Conservation (phyloP, 495 filamentous ascomycete genomes). For the Daldinia loculata region DNA sequence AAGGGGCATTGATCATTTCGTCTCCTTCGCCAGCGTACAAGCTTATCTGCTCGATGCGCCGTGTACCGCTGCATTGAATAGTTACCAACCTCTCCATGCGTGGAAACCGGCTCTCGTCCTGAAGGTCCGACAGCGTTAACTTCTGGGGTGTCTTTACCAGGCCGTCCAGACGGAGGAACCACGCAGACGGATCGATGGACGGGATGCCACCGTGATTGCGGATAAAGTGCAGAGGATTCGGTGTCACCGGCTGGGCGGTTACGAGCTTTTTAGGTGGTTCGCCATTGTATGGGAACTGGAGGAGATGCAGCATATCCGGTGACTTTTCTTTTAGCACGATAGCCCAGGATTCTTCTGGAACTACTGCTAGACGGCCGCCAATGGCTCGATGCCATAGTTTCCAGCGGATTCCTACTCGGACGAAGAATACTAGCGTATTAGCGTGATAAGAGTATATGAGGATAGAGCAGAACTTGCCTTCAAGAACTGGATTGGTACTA, state of each 20-base stretch:
- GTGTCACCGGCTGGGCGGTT: slow-evolving; percentile 63
- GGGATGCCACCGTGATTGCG: slow-evolving; percentile 74
- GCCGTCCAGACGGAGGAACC: slow-evolving; percentile 61
- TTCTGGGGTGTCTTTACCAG: slow-evolving; percentile 64
- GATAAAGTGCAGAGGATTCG: slow-evolving; percentile 68
- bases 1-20: slow-evolving; percentile 73
- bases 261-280: slow-evolving; percentile 65
- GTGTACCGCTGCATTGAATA: slow-evolving; percentile 74
- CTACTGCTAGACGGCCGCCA: slow-evolving; percentile 56
- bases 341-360: slow-evolving; percentile 66
- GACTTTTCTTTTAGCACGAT: slow-evolving; percentile 68
- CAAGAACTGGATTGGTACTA: slow-evolving; percentile 68
- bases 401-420: slow-evolving; percentile 62
- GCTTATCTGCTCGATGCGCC: slow-evolving; percentile 71
- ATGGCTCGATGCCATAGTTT: slow-evolving; percentile 71
- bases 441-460: background rate
- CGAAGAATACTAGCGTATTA: background rate
- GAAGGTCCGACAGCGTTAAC: slow-evolving; percentile 64
- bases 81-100: slow-evolving; percentile 63
- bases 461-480: slow-evolving; percentile 28
- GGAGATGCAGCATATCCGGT: slow-evolving; percentile 71
- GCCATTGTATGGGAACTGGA: slow-evolving; percentile 77
- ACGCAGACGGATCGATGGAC: slow-evolving; percentile 63
- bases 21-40: slow-evolving; percentile 72
- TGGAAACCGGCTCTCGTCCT: slow-evolving; percentile 65